phyloP scores from a whole-genome alignment of 768 basidiomycete genomes.

The Collybia mongolica region DNA sequence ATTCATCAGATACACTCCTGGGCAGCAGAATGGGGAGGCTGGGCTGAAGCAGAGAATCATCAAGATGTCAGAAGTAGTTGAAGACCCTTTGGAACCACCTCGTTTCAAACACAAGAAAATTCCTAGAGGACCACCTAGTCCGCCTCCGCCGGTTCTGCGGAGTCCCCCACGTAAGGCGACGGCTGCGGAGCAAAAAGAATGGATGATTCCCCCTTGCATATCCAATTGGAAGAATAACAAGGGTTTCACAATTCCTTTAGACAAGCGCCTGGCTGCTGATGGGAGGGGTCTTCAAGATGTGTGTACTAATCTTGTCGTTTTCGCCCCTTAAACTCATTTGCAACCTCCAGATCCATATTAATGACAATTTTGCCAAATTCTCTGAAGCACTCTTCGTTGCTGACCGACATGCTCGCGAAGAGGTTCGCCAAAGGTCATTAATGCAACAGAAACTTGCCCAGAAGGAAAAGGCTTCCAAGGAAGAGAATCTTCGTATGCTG shows the following conservation, averaged over 20 bases:
- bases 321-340: background rate
- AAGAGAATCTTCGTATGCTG: conserved; percentile 90
- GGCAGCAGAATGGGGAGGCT: conserved; percentile 70
- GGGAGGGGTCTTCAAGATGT: conserved; percentile 98
- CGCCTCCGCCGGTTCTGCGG: conserved; percentile 92
- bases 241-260: conserved; percentile 98
- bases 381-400: conserved; percentile 95
- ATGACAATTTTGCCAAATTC: conserved; percentile 99
- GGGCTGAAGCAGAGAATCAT: conserved; percentile 93
- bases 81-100: conserved; percentile 96
- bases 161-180: conserved; percentile 97
- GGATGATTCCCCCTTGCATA: conserved; percentile 99
- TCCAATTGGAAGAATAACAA: conserved; percentile 99
- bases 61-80: conserved; percentile 98
- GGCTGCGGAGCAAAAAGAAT: conserved; percentile 97
- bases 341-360: conserved; percentile 83
- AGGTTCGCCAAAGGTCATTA: conserved; percentile 91
- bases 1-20: conserved; percentile 97
- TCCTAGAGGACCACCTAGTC: conserved; percentile 92
- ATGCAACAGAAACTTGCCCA: conserved; percentile 99
- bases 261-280: conserved; percentile 97
- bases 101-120: conserved; percentile 99
- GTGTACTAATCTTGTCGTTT: conserved; percentile 26
- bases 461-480: conserved; percentile 96
- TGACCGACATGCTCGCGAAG: conserved; percentile 96